Evolutionary conservation across 139 green algal species (phyloP), one percentile per base, ranked within the genome.

Genomic region (Tetraselmis striata): DNA sequence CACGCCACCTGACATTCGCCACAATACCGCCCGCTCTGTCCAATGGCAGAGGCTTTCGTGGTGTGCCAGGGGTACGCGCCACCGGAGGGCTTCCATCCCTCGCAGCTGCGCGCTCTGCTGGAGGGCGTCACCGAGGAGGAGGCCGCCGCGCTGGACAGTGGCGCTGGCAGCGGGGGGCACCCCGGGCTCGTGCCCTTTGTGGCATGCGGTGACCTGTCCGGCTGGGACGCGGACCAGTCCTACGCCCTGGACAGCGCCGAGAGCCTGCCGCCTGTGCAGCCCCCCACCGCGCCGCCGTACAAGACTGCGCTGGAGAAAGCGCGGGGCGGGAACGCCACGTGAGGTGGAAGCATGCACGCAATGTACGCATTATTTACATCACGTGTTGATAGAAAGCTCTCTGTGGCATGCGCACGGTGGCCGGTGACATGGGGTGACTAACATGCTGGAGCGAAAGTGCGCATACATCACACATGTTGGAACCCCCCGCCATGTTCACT

Each of bases 1-100:
- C 74, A 67, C 28, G 27, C n/a, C 29, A 77, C 77, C 28, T 79
- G 1, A 23, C 67, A n/a, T 59, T 76, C 74, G 45, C 24, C 18
- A 78, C 23, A 26, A 32, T 79, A n/a, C n/a, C n/a, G n/a, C n/a
- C n/a, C n/a, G n/a, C n/a, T n/a, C n/a, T n/a, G n/a, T n/a, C n/a
- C n/a, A n/a, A n/a, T n/a, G n/a, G 81, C 90, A 90, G 97, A 99
- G 88, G 91, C 95, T 0, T 99, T 99, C 85, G 94, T 98, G 74
- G 97, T 99, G 30, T 99, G 96, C 87, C 88, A 91, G 29, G 83
- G 87, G 29, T 98, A 94, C 83, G 29, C 74, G 1, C 91, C 90
- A 28, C 93, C 93, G 0, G 83, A 91, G 0, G 91, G 86, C 23
- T 97, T 98, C 83, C 30, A 90, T 25, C 92, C 92, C 1, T 31